These are phyloP conservation scores for Suillus alpinus DNA, from an alignment of 768 basidiomycete genomes.

Conservation along the genomic window DNA sequence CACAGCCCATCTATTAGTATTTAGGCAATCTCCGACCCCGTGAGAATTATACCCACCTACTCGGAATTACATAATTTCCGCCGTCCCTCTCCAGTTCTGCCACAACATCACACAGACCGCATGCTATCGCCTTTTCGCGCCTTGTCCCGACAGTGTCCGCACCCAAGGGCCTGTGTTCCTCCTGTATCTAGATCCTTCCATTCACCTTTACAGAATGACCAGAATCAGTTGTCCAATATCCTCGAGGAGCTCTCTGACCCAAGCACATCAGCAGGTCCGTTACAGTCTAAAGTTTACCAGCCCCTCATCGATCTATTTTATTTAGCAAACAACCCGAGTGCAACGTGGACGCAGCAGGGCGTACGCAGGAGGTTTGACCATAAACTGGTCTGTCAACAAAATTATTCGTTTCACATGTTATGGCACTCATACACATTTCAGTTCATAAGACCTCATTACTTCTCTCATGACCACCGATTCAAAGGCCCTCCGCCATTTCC, in stretches of 20 bases:
- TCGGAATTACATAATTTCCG: background rate
- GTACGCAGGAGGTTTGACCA: conserved; percentile 26
- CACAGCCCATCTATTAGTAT: background rate
- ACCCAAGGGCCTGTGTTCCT: background rate
- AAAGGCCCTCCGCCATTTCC: conserved; percentile 17
- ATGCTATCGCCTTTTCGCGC: conserved; percentile 14
- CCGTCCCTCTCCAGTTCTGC: background rate
- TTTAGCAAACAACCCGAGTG: conserved; percentile 7
- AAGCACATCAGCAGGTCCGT: conserved; percentile 12
- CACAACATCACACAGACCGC: conserved; percentile 1
- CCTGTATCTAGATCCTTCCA: conserved; percentile 1
- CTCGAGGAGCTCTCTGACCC: conserved; percentile 13
- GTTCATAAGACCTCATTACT: conserved; percentile 49
- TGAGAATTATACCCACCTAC: background rate
- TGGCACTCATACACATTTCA: conserved; percentile 16
- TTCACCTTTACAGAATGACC: conserved; percentile 19
- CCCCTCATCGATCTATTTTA: background rate
- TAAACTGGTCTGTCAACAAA: conserved; percentile 17
- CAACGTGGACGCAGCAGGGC: conserved; percentile 21
- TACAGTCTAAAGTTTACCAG: background rate
- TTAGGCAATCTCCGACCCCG: conserved; percentile 9
- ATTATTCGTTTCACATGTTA: background rate
- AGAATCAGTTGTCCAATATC: conserved; percentile 20
- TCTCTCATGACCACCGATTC: conserved; percentile 38
- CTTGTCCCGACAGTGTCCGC: conserved; percentile 7